Evolutionary conservation across 345 rosid species (phyloP).

Genomic region (Linum trigynum): DNA sequence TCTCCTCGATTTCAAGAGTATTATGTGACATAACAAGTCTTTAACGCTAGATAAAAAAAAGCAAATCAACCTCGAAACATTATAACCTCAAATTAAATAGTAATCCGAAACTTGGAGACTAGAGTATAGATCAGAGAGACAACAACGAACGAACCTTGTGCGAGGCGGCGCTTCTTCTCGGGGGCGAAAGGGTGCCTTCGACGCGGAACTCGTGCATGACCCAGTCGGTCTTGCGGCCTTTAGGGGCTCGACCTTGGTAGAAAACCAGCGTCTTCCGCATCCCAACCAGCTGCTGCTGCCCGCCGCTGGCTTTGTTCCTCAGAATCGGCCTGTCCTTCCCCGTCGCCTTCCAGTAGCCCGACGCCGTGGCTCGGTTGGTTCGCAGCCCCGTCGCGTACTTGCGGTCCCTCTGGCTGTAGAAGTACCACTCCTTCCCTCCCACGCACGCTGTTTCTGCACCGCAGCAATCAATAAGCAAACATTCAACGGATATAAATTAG

Average conservation of each 20-base stretch:
- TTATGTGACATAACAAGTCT: no score
- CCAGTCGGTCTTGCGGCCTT: constrained; percentile 71
- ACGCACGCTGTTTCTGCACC: constrained; percentile 56
- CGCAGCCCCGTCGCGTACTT: constrained; percentile 88
- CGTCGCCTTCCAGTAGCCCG: constrained; percentile 96
- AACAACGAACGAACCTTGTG: constrained; percentile 24
- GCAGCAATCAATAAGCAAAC: neutral
- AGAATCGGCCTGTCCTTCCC: constrained; percentile 61
- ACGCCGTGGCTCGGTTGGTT: constrained; percentile 74
- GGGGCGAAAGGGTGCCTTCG: constrained; percentile 39
- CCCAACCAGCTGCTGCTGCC: constrained; percentile 39
- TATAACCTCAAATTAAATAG: no score
- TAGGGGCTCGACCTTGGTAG: constrained; percentile 91
- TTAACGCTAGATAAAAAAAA: no score
- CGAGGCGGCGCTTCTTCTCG: constrained; percentile 14
- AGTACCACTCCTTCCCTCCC: constrained; percentile 85
- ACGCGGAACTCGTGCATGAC: constrained; percentile 93
- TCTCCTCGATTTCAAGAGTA: no score
- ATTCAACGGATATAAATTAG: neutral
- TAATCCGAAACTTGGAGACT: no score
- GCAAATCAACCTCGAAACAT: no score
- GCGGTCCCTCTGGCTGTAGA: constrained; percentile 74
- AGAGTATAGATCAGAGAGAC: no score
- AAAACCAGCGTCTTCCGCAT: constrained; percentile 92
- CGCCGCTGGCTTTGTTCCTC: constrained; percentile 27